These are phyloP conservation scores for Priceomyces fermenticarens DNA, from an alignment of 805 yeast species.

Conservation along the genomic window DNA sequence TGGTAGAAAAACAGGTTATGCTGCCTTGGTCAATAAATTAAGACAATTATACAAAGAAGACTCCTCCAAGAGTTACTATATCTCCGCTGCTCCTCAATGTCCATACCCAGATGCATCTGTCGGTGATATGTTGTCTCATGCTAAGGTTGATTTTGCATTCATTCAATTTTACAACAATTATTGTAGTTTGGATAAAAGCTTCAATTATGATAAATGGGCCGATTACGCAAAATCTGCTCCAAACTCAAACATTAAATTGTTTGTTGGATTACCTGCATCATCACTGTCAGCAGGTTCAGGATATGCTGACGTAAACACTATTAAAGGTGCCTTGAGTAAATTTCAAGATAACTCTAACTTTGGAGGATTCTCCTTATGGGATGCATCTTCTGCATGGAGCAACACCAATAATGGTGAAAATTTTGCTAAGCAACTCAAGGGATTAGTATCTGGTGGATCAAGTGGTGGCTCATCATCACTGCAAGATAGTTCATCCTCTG, in stretches of 20 bases:
- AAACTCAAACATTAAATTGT: conserved; percentile 29
- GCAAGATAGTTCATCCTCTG: neutral
- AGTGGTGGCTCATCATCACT: neutral
- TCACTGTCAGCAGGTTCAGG: conserved; percentile 33
- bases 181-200: conserved; percentile 23
- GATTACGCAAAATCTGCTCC: conserved; percentile 28
- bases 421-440: conserved; percentile 38
- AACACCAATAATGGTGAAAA: conserved; percentile 20
- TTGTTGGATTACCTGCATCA: conserved; percentile 35
- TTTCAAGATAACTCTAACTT: conserved; percentile 31
- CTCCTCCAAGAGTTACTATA: conserved; percentile 25
- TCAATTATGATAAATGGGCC: conserved; percentile 37
- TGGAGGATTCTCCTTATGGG: conserved; percentile 85
- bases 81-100: conserved; percentile 41
- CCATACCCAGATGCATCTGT: conserved; percentile 37
- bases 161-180: conserved; percentile 40
- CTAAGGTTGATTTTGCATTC: conserved; percentile 32
- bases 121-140: conserved; percentile 23
- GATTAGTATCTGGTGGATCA: conserved; percentile 16
- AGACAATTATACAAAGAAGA: conserved; percentile 20
- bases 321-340: conserved; percentile 13
- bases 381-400: conserved; percentile 54
- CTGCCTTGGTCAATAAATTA: conserved; percentile 43
- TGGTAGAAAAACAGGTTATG: conserved; percentile 60
- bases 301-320: conserved; percentile 19